phyloP scores from a whole-genome alignment of 176 grass and related monocot genomes.

The Saccharum spontaneum region DNA sequence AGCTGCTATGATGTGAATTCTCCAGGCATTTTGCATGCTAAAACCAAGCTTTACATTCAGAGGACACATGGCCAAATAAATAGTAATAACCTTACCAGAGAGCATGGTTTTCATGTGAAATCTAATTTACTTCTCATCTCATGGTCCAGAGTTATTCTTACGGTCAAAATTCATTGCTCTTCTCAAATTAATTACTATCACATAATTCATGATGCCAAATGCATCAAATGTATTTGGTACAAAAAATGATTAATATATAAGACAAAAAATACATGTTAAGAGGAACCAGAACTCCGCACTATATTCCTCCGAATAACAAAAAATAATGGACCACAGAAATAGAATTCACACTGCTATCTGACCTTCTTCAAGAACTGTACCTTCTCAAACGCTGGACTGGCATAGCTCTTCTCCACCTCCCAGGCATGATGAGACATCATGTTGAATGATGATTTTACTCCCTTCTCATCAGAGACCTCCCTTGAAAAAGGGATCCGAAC shows the following conservation, averaged over 20 bases:
- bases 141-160: conserved; percentile 2
- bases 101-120: neutral
- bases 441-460: conserved; percentile 89
- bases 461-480: conserved; percentile 82
- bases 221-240: conserved; percentile 8
- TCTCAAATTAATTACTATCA: conserved; percentile 15
- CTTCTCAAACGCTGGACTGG: conserved; percentile 74
- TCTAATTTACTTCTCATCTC: neutral
- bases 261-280: conserved; percentile 9
- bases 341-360: conserved; percentile 41
- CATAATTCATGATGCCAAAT: conserved; percentile 6
- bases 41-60: neutral
- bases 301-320: conserved; percentile 21
- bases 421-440: conserved; percentile 96
- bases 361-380: conserved; percentile 67
- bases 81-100: neutral
- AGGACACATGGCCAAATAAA: neutral
- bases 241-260: conserved; percentile 13
- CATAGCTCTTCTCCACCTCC: conserved; percentile 86
- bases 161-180: neutral
- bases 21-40: neutral
- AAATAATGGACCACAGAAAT: neutral
- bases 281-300: neutral
- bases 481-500: conserved; percentile 80
- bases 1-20: neutral